Evolutionary conservation across 2,329 filamentous ascomycete genomes (phyloP), one percentile per base, ranked within the genome.

Genomic region (Aspergillus niger): DNA sequence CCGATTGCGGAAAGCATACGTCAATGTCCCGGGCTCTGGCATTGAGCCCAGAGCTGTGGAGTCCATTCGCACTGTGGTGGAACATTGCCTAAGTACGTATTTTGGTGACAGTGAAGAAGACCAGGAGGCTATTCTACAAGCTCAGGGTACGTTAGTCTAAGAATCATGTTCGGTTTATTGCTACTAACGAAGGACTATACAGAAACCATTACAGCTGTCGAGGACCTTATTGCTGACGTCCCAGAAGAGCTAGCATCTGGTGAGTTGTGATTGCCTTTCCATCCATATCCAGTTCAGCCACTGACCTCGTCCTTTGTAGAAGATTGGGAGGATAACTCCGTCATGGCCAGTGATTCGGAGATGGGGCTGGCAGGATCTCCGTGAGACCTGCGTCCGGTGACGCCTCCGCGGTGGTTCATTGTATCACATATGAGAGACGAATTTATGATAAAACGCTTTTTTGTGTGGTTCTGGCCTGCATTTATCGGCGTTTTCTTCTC

Each of bases 281-380:
- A 61, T 72, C 68, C 72, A 67, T 62, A 38, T 55, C 49, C 41
- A 57, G 41, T 57, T 58, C 74, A 78, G 76, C 72, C 58, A 77
- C 76, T 73, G 74, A 79, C 32, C 11, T 66, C 74, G 55, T 69
- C 71, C 65, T 77, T 73, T 61, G 63, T 72, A 68, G 77, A 79
- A 62, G 74, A 76, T 61, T 79, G 77, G 77, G 77, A 78, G 53
- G 75, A 76, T 55, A 73, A 77, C 52, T 79, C 77, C 20, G 69
- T 70, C 50, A 69, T 79, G 62, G 74, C 70, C 47, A 78, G 75
- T 57, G 77, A 79, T 62, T 79, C 77, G 3, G 77, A 79, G 30
- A 67, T 76, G 64, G 76, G 76, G 17, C 58, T 77, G 24, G 69
- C 68, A 26, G 73, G 71, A 17, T 74, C 75, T 49, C 76, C 77